Base-by-base conservation (phyloP, 306 rosid genomes). In the Calophaca sinica region DNA sequence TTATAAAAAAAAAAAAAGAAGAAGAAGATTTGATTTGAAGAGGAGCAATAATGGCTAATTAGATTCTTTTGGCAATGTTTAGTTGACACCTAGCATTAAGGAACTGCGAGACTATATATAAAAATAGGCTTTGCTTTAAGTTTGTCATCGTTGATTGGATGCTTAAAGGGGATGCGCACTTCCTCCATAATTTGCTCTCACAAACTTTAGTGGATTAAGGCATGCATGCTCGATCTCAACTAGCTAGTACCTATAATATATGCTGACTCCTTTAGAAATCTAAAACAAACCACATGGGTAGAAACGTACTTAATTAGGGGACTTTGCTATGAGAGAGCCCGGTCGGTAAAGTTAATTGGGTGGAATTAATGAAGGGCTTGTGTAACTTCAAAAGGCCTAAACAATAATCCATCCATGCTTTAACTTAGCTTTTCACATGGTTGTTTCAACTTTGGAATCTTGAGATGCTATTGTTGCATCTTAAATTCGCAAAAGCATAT, bases 101-200 rank as follows among this genome's bases (percentile, higher is more conserved):
- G 32, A 73, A 73, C 1, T 36, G 51, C 13, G 62, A 63, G 57
- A 54, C 1, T 72, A 15, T 31, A 2, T 15, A 74, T 46, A 61
- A 50, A 12, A 55, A 26, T 38, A 38, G 63, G 66, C 13, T 66
- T 73, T 9, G 62, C 65, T 71, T 84, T 82, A 68, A 77, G 81
- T 76, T 73, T 55, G 76, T 73, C 48, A 53, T 73, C 12, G 61
- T 62, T 85, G 82, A 84, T 76, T 79, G 87, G 89, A 70, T 75
- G 80, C 55, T 77, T 72, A 82, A 85, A 78, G 79, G 76, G 81
- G 87, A 86, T 84, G 77, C 87, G 78, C 88, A 86, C 86, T 85
- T 67, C 54, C 82, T 73, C 79, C 74, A 68, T 68, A 77, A 80
- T 79, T 78, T 85, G 67, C 58, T 80, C 62, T 86, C 60, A 46